These are phyloP conservation scores for Aspergillus bridgeri DNA, from an alignment of 495 filamentous ascomycete species.

Conservation along the genomic window DNA sequence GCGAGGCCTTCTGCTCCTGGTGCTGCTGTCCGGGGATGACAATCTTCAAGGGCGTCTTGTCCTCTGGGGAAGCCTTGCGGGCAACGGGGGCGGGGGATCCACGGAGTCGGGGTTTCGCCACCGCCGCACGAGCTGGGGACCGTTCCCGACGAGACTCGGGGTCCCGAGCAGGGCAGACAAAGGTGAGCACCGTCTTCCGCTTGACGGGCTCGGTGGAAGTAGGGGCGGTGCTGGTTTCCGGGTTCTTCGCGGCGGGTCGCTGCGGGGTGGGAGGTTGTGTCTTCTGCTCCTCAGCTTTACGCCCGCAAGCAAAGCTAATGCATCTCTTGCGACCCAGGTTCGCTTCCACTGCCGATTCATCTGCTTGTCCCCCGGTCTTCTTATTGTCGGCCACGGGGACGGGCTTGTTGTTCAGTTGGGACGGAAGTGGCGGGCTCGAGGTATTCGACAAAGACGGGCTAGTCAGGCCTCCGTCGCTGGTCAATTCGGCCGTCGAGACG, in stretches of 20 bases:
- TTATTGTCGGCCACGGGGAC: conserved; percentile 23
- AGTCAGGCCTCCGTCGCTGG: conserved; percentile 88
- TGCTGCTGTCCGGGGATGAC: conserved; percentile 4
- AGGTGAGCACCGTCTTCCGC: conserved; percentile 56
- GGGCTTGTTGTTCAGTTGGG: conserved; percentile 30
- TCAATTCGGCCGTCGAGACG: conserved; percentile 80
- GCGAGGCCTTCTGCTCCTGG: conserved; percentile 5
- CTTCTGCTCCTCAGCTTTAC: conserved; percentile 31
- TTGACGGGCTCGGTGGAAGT: conserved; percentile 32
- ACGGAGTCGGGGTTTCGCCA: conserved; percentile 37
- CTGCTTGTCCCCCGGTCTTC: conserved; percentile 23
- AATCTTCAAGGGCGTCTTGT: conserved; percentile 9
- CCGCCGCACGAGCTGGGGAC: conserved; percentile 26
- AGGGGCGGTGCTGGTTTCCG: conserved; percentile 14
- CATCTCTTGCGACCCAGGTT: conserved; percentile 72
- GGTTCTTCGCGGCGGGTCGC: conserved; percentile 11
- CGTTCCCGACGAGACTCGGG: conserved; percentile 28
- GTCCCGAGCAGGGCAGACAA: conserved; percentile 56
- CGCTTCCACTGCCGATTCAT: conserved; percentile 50
- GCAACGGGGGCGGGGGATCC: conserved; percentile 46
- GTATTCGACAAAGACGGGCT: conserved; percentile 84
- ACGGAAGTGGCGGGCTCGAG: conserved; percentile 75
- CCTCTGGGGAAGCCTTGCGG: conserved; percentile 44
- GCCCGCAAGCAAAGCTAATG: conserved; percentile 86
- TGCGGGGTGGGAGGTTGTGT: conserved; percentile 19